phyloP scores from a whole-genome alignment of 2,329 filamentous ascomycete species.

The Chaetomiaceae sp. region DNA sequence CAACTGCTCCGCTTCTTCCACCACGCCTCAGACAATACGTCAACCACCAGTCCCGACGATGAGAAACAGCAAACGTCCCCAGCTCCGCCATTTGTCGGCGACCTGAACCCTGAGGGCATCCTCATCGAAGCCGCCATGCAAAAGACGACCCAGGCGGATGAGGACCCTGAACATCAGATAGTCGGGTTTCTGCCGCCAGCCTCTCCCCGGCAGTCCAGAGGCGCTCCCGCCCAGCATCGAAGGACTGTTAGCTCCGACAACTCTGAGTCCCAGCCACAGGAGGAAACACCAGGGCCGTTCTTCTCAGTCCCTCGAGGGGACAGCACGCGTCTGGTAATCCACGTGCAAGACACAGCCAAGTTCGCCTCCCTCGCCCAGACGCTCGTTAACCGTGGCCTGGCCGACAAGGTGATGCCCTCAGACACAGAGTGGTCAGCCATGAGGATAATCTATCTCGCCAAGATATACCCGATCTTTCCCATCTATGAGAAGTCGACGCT shows the following conservation, averaged over 20 bases:
- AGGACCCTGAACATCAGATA: not conserved
- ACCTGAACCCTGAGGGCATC: conserved; percentile 31
- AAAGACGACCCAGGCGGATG: not conserved
- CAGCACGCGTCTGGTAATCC: conserved; percentile 11
- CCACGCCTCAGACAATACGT: conserved; percentile 16
- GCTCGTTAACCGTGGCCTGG: conserved; percentile 15
- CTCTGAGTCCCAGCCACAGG: not conserved
- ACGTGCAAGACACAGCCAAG: conserved; percentile 14
- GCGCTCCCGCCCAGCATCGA: not conserved
- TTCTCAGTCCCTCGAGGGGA: conserved; percentile 13
- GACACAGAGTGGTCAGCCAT: conserved; percentile 19
- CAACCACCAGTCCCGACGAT: conserved; percentile 17
- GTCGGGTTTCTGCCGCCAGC: conserved; percentile 5
- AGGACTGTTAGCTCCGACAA: not conserved
- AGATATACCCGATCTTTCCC: conserved; percentile 27
- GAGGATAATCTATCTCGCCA: conserved; percentile 20
- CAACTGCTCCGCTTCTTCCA: conserved; percentile 24
- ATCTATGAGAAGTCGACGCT: conserved; percentile 22
- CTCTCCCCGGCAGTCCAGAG: not conserved
- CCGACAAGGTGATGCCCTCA: conserved; percentile 19
- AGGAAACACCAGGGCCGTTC: conserved; percentile 2
- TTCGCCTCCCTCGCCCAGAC: conserved; percentile 16
- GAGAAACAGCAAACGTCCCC: conserved; percentile 25
- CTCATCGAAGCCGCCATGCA: conserved; percentile 26
- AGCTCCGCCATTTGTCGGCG: conserved; percentile 35